Evolutionary conservation across 2,329 filamentous ascomycete genomes (phyloP).

Genomic region (Tolypocladium cylindrosporum): DNA sequence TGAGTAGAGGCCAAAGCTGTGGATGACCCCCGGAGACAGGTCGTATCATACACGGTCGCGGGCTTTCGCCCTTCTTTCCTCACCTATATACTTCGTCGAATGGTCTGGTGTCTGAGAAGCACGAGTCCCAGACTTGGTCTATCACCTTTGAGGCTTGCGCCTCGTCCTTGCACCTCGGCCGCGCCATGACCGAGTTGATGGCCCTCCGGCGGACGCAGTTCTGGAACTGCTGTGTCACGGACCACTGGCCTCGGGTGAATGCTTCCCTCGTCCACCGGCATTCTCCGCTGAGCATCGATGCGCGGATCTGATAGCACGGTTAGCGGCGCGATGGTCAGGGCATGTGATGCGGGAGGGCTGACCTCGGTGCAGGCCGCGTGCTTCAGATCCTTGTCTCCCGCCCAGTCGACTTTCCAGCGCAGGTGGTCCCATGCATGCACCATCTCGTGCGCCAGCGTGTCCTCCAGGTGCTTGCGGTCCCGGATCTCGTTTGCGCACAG

Average conservation of each 20-base stretch:
- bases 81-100: conserved; percentile 94
- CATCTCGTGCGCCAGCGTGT: conserved; percentile 95
- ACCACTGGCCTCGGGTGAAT: conserved; percentile 76
- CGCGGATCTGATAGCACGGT: conserved; percentile 58
- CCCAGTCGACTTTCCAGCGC: conserved; percentile 80
- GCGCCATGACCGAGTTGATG: conserved; percentile 64
- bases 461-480: conserved; percentile 73
- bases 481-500: conserved; percentile 88
- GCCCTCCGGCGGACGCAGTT: conserved; percentile 80
- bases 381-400: conserved; percentile 59
- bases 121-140: conserved; percentile 98
- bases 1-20: neutral
- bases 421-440: conserved; percentile 93
- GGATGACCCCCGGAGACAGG: neutral
- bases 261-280: conserved; percentile 85
- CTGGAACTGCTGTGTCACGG: conserved; percentile 85
- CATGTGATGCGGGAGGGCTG: conserved; percentile 8
- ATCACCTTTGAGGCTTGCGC: conserved; percentile 79
- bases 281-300: conserved; percentile 85
- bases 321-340: neutral
- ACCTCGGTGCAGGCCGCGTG: conserved; percentile 95
- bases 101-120: conserved; percentile 84
- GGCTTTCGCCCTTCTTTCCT: conserved; percentile 10
- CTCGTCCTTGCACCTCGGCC: conserved; percentile 76
- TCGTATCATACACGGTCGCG: conserved; percentile 2